These are phyloP conservation scores for Monosporozyma unispora DNA, from an alignment of 805 yeast genomes.

Conservation along the genomic window DNA sequence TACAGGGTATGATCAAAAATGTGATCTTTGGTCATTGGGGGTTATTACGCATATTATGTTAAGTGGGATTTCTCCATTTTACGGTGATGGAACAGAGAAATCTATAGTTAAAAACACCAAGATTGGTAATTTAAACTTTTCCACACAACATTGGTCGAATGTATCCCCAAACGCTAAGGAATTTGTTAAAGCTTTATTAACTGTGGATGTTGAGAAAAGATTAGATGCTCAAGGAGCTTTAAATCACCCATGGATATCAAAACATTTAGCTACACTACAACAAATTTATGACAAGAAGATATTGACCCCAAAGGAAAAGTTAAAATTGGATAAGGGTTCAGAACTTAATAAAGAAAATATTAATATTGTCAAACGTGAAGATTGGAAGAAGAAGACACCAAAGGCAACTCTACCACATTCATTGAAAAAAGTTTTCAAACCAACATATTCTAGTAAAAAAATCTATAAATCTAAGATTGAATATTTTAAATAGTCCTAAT, in stretches of 20 bases:
- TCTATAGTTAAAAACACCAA: slow-evolving; percentile 36
- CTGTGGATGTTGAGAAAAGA: slow-evolving; percentile 33
- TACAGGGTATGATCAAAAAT: slow-evolving; percentile 43
- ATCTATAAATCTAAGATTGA: not conserved
- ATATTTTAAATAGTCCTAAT: not conserved
- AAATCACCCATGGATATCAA: slow-evolving; percentile 40
- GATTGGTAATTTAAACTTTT: slow-evolving; percentile 34
- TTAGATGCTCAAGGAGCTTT: slow-evolving; percentile 34
- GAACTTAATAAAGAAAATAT: slow-evolving; percentile 4
- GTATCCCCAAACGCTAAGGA: slow-evolving; percentile 37
- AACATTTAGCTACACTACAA: slow-evolving; percentile 31
- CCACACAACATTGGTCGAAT: slow-evolving; percentile 34
- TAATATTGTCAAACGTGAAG: slow-evolving; percentile 7
- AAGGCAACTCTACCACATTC: slow-evolving; percentile 6
- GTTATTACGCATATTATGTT: slow-evolving; percentile 49
- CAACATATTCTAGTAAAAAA: not conserved
- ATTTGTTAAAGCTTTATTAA: slow-evolving; percentile 36
- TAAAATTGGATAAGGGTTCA: slow-evolving; percentile 26
- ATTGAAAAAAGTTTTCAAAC: slow-evolving; percentile 1
- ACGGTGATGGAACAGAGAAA: slow-evolving; percentile 36
- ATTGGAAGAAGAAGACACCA: slow-evolving; percentile 24
- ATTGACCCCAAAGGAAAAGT: slow-evolving; percentile 7
- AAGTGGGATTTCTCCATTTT: slow-evolving; percentile 59
- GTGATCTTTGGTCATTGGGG: slow-evolving; percentile 67
- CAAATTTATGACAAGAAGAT: slow-evolving; percentile 31